Conservation (phyloP, 495 filamentous ascomycete genomes). For the Penicillium daleae region DNA sequence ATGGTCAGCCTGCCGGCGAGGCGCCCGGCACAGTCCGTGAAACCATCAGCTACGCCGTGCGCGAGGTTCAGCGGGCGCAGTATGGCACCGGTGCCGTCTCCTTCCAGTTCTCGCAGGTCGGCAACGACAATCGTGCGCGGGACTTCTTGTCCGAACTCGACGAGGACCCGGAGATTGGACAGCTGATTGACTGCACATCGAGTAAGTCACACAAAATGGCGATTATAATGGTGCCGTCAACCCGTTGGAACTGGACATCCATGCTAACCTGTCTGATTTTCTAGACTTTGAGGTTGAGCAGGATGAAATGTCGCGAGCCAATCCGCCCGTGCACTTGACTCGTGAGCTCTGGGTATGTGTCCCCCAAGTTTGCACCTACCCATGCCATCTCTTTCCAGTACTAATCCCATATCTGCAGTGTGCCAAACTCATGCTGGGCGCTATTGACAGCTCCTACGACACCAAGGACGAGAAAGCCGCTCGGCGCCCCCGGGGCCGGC, state of each 20-base stretch:
- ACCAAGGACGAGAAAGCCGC: conserved; percentile 63
- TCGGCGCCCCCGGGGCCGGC: conserved; percentile 24
- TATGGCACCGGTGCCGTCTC: conserved; percentile 58
- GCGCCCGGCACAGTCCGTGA: conserved; percentile 52
- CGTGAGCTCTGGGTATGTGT: conserved; percentile 64
- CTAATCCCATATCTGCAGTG: conserved; percentile 39
- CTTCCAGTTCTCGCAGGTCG: conserved; percentile 78
- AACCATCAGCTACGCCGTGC: conserved; percentile 51
- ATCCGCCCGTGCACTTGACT: conserved; percentile 61
- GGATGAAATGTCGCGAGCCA: conserved; percentile 62
- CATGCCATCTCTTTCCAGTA: not conserved
- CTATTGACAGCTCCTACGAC: conserved; percentile 68
- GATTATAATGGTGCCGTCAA: not conserved
- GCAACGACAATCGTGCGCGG: conserved; percentile 66
- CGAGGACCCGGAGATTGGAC: conserved; percentile 63
- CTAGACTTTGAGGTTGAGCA: conserved; percentile 69
- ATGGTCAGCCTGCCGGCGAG: conserved; percentile 67
- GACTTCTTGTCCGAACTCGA: conserved; percentile 67
- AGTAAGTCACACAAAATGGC: conserved; percentile 52
- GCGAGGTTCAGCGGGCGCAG: conserved; percentile 47
- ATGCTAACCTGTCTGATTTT: conserved; percentile 21
- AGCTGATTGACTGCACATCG: conserved; percentile 71
- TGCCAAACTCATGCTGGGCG: conserved; percentile 71
- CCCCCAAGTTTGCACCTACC: not conserved
- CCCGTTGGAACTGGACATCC: conserved; percentile 1